These are phyloP conservation scores for Musa schizocarpa DNA, from an alignment of 176 grass and related monocot species.

Conservation along the genomic window DNA sequence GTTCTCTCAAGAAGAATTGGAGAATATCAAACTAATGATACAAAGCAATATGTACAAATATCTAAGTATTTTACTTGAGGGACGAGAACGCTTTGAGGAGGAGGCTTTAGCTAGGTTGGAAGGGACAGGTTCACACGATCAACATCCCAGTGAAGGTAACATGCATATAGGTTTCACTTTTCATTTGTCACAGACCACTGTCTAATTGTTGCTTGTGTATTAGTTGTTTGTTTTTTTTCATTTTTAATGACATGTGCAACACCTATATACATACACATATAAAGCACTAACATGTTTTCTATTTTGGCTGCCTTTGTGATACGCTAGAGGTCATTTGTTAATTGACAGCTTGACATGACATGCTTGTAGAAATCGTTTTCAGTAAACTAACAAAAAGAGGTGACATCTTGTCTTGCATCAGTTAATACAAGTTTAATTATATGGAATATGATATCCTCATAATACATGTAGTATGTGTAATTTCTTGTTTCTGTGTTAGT, in stretches of 20 bases:
- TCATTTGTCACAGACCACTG: neutral
- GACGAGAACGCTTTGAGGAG: slow-evolving; percentile 92
- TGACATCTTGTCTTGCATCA: too few relatives aligned
- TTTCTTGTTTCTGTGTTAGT: too few relatives aligned
- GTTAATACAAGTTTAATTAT: too few relatives aligned
- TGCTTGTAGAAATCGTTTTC: too few relatives aligned
- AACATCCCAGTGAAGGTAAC: slow-evolving; percentile 35
- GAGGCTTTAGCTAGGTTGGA: slow-evolving; percentile 48
- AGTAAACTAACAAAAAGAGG: too few relatives aligned
- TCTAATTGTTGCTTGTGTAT: neutral
- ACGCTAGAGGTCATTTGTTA: too few relatives aligned
- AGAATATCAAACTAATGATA: slow-evolving; percentile 86
- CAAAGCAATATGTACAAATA: slow-evolving; percentile 99
- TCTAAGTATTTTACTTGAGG: slow-evolving; percentile 83
- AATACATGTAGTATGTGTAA: too few relatives aligned
- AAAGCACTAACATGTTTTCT: too few relatives aligned
- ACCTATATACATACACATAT: too few relatives aligned
- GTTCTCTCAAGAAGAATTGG: slow-evolving; percentile 74
- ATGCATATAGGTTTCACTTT: neutral
- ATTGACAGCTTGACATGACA: too few relatives aligned
- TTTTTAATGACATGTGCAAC: neutral
- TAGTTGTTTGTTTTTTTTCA: neutral
- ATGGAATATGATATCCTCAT: too few relatives aligned
- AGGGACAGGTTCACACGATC: slow-evolving; percentile 26
- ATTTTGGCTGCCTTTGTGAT: too few relatives aligned